Percentiles rank a stretch among this genome's conserved stretches.
These are phyloP conservation scores for Lagenidium giganteum DNA, from an alignment of 352 stramenopile genomes.

Conservation along the genomic window DNA sequence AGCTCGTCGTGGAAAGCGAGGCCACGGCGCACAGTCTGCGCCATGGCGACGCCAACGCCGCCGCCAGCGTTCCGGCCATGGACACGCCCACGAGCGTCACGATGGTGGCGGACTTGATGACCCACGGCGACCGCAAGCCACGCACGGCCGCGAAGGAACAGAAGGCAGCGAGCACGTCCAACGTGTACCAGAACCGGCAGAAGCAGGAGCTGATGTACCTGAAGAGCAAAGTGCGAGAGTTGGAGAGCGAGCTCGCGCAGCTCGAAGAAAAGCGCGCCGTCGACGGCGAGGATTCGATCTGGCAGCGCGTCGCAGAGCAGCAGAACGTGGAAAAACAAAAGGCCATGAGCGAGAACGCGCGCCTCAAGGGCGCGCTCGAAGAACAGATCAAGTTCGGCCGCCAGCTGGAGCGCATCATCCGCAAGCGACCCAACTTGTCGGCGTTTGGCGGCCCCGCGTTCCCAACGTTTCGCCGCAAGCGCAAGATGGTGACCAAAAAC, in stretches of 20 bases:
- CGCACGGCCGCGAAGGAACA: no score
- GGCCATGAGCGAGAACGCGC: constrained; percentile 27
- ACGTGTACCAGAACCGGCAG: constrained; percentile 27
- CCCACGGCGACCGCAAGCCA: neutral
- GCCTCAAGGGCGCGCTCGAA: constrained; percentile 20
- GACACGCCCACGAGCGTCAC: constrained; percentile 2
- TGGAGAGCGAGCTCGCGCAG: constrained; percentile 22
- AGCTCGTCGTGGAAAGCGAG: constrained; percentile 16
- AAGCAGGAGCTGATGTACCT: constrained; percentile 34
- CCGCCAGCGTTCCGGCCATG: constrained; percentile 38
- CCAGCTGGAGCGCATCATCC: constrained; percentile 26
- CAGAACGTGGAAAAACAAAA: constrained; percentile 27
- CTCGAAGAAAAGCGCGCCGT: constrained; percentile 13
- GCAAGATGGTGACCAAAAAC: constrained; percentile 2
- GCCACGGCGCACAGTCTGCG: constrained; percentile 1
- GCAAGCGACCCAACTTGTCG: constrained; percentile 26
- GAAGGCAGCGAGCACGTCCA: no score
- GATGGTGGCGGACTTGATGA: neutral
- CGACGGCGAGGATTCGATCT: constrained; percentile 20
- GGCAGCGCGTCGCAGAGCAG: constrained; percentile 34
- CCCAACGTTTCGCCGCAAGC: neutral
- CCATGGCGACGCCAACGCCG: no score
- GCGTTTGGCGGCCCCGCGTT: constrained; percentile 2
- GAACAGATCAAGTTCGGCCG: constrained; percentile 31
- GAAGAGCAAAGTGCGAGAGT: constrained; percentile 24